Evolutionary conservation across 495 filamentous ascomycete species (phyloP).

Genomic region (Talaromyces wortmannii): DNA sequence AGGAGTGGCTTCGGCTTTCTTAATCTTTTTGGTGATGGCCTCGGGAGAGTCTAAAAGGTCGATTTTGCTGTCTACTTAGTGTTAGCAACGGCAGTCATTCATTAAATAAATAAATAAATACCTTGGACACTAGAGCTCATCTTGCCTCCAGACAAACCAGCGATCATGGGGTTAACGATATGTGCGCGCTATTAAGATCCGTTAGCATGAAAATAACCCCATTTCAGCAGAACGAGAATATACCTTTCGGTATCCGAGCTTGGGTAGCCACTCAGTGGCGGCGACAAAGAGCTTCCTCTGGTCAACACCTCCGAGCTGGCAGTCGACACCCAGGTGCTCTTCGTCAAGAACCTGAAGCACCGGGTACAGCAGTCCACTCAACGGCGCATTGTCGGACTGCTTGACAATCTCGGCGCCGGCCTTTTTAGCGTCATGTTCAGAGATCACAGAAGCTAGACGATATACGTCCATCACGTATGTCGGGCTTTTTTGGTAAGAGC

Average conservation of each 20-base stretch:
- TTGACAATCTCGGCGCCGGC: conserved; percentile 93
- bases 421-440: conserved; percentile 66
- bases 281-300: conserved; percentile 90
- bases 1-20: conserved; percentile 73
- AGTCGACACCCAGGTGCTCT: conserved; percentile 79
- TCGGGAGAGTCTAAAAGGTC: conserved; percentile 79
- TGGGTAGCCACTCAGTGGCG: conserved; percentile 47
- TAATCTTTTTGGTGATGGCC: conserved; percentile 67
- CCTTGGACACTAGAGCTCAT: conserved; percentile 54
- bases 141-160: conserved; percentile 78
- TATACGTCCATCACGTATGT: conserved; percentile 36
- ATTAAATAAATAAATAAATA: conserved; percentile 2
- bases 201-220: not conserved
- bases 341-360: conserved; percentile 86
- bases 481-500: conserved; percentile 61
- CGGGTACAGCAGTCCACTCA: conserved; percentile 78
- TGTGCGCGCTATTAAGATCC: conserved; percentile 55
- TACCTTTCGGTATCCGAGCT: conserved; percentile 42
- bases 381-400: conserved; percentile 65
- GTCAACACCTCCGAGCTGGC: conserved; percentile 67
- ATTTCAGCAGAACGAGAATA: not conserved
- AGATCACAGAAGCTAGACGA: conserved; percentile 40
- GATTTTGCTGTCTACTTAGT: conserved; percentile 54
- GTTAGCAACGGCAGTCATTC: conserved; percentile 8
- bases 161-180: conserved; percentile 86